Base-by-base conservation (phyloP, 768 basidiomycete species). In the Hypholoma fasciculare region DNA sequence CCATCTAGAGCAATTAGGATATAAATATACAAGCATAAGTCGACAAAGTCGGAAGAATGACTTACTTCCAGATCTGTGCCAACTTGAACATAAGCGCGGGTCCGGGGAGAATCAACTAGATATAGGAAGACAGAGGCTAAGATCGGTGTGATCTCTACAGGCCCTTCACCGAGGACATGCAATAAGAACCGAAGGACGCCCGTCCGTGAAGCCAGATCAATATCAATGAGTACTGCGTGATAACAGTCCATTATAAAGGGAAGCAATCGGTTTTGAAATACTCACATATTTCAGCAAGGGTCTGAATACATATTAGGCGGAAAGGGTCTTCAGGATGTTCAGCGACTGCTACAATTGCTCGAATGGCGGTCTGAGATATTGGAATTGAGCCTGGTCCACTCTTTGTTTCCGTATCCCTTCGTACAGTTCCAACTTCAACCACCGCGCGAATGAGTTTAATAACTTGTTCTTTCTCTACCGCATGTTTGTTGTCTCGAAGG, bases 281-380 rank as follows among this genome's bases (percentile, higher is more conserved):
- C 30, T 5, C 62, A 96, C 96, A 75, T 51, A 98, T 91, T 76
- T 98, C 97, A 0, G 91, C 82, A 54, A 99, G 73, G 0, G 93
- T 97, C 71, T 95, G 87, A 34, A 98, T 80, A 47, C 88, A 92
- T 49, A 94, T 84, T 1, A 82, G 78, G 57, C 90, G 81, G 67
- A 98, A 91, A 0, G 90, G 88, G 65, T 98, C 97, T 62, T 98
- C 97, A 9, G 84, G 79, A 57, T 94, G 90, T 70, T 99, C 97
- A 0, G 96, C 94, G 12, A 97, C 85, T 8, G 96, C 92, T 40
- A 98, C 85, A n/a, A 98, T 75, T 11, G 93, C 91, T 34, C 97
- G 85, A 75, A 98, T 84, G 51, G 94, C 82, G 27, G 86, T 76
- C 64, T 91, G 86, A 7, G 90, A 88, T 50, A 94, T 69, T 12